Evolutionary conservation across 176 grass and related monocot genomes (phyloP).

Genomic region (Leersia perrieri): DNA sequence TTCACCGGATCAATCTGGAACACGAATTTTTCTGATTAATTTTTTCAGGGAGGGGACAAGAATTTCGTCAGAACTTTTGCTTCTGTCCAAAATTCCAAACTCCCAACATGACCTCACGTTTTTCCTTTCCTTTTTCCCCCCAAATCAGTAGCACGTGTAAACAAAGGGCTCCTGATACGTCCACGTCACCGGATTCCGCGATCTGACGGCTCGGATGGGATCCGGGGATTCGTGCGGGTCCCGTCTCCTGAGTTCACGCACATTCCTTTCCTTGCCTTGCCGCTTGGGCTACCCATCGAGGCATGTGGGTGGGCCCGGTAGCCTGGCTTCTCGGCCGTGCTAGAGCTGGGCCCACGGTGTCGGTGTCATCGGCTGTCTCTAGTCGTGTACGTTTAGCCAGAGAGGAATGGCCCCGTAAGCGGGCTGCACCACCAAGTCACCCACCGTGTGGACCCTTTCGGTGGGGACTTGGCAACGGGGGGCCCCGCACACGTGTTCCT

Average conservation of each 20-base stretch:
- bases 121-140: accelerated
- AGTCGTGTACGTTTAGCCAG: not conserved
- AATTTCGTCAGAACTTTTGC: not conserved
- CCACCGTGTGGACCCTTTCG: not conserved
- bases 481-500: conserved; percentile 24
- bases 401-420: not conserved
- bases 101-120: not conserved
- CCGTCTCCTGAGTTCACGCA: not conserved
- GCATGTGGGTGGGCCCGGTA: not conserved
- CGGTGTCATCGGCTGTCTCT: not conserved
- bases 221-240: too few relatives aligned
- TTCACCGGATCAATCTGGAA: not conserved
- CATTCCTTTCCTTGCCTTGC: conserved; percentile 18
- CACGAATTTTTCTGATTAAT: not conserved
- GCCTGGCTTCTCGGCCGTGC: not conserved
- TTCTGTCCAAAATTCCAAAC: too few relatives aligned
- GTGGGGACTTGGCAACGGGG: not conserved
- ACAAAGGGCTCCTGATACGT: not conserved
- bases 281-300: not conserved
- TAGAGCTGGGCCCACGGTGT: not conserved
- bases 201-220: not conserved
- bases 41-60: not conserved
- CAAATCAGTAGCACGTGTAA: not conserved
- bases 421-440: conserved; percentile 6
- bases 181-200: not conserved